phyloP scores from a whole-genome alignment of 345 rosid species.

The Mangifera indica region DNA sequence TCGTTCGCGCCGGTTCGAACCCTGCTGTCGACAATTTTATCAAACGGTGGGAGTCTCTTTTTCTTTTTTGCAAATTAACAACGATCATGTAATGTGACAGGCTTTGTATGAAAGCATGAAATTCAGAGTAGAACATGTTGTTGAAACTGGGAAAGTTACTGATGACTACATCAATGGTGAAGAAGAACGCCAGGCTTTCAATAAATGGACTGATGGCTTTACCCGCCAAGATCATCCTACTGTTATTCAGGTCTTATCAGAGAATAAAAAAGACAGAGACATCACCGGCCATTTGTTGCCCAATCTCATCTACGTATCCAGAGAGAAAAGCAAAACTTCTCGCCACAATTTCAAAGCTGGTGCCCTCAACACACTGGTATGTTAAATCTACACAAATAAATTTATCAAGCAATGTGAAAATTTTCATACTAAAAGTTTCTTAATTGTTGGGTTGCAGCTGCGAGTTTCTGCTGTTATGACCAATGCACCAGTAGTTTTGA shows the following conservation, averaged over 20 bases:
- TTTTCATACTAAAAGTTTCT: neutral
- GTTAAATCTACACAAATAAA: too few relatives aligned
- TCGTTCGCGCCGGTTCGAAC: constrained; percentile 81
- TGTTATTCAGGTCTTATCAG: constrained; percentile 38
- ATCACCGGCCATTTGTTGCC: constrained; percentile 40
- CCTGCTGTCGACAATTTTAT: constrained; percentile 63
- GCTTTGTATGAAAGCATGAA: constrained; percentile 61
- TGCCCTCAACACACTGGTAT: constrained; percentile 71
- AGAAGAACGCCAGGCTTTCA: constrained; percentile 30
- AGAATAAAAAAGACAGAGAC: constrained; percentile 48
- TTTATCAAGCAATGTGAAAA: too few relatives aligned
- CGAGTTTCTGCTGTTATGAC: constrained; percentile 70
- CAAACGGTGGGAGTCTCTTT: too few relatives aligned
- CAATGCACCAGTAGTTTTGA: constrained; percentile 61
- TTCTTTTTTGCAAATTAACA: too few relatives aligned
- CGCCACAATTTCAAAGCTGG: constrained; percentile 79
- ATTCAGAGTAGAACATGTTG: constrained; percentile 40
- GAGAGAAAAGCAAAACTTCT: constrained; percentile 53
- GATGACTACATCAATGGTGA: constrained; percentile 27
- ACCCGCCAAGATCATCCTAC: constrained; percentile 64
- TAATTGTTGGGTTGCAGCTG: constrained; percentile 34
- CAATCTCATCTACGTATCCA: constrained; percentile 60
- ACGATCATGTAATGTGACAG: constrained; percentile 23
- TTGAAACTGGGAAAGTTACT: constrained; percentile 44
- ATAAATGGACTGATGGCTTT: constrained; percentile 45